phyloP scores from a whole-genome alignment of 352 stramenopile genomes.

The Aphanomyces stellatus region DNA sequence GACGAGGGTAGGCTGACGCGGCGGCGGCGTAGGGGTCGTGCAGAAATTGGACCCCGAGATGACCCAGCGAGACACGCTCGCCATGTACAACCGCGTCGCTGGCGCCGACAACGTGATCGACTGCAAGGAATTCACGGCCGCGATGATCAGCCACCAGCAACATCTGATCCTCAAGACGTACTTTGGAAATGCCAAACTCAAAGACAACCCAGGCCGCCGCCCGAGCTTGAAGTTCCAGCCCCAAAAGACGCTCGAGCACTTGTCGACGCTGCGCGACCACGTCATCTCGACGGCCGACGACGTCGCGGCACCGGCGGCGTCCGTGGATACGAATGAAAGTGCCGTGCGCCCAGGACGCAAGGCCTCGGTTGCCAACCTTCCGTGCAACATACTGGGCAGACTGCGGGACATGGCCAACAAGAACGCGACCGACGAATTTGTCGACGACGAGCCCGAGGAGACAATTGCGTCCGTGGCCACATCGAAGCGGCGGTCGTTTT shows the following conservation, averaged over 20 bases:
- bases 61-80: constrained; percentile 45
- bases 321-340: not conserved
- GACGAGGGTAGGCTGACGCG: not conserved
- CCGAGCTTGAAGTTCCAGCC: not conserved
- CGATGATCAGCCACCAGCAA: constrained; percentile 67
- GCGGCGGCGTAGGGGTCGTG: constrained; percentile 22
- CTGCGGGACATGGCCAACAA: not conserved
- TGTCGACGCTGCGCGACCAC: not conserved
- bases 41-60: constrained; percentile 51
- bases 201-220: not conserved
- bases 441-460: not conserved
- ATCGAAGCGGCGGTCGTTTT: constrained; percentile 5
- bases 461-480: not conserved
- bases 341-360: not conserved
- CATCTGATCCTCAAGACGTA: constrained; percentile 39
- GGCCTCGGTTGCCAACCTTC: not conserved
- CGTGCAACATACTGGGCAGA: not conserved
- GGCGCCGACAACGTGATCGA: constrained; percentile 72
- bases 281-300: not conserved
- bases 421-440: not conserved
- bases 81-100: constrained; percentile 53
- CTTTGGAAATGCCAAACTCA: not conserved
- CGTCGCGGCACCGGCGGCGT: not conserved
- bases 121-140: constrained; percentile 65
- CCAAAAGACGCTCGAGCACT: not conserved